Percentiles rank a stretch among this genome's conserved stretches.
Evolutionary conservation across 78 protist genomes (phyloP).

Genomic region (Tieghemostelium lacteum): DNA sequence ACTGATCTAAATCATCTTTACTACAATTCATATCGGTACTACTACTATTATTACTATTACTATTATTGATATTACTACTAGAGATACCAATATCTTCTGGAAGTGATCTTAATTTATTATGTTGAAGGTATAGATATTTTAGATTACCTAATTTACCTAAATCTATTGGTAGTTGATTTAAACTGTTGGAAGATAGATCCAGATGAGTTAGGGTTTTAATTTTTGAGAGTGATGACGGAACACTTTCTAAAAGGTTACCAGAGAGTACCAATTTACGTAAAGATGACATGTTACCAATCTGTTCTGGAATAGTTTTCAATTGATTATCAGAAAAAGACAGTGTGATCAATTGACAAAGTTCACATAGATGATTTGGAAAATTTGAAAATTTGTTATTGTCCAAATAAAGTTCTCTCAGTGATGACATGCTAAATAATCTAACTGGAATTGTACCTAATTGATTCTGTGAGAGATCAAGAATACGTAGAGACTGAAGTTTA

Average conservation of each 20-base stretch:
- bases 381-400: conserved; percentile 27
- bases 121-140: conserved; percentile 20
- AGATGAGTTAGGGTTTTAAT: conserved; percentile 9
- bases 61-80: no score
- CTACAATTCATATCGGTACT: no score
- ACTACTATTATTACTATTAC: no score
- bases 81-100: conserved; percentile 38
- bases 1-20: no score
- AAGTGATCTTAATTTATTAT: conserved; percentile 38
- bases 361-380: conserved; percentile 75
- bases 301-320: conserved; percentile 26
- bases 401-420: conserved; percentile 12
- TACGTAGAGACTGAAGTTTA: not conserved
- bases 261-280: conserved; percentile 35
- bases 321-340: conserved; percentile 36
- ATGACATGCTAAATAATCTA: conserved; percentile 35
- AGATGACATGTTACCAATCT: conserved; percentile 21
- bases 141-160: not conserved
- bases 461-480: conserved; percentile 44
- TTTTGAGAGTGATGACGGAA: conserved; percentile 16
- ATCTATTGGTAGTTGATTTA: conserved; percentile 20
- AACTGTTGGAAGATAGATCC: conserved; percentile 25
- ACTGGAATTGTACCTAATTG: conserved; percentile 68
- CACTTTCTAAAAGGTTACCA: conserved; percentile 27
- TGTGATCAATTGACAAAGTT: conserved; percentile 6